These are phyloP conservation scores for Henckelia pumila DNA, from an alignment of 257 asterid species.

Conservation along the genomic window DNA sequence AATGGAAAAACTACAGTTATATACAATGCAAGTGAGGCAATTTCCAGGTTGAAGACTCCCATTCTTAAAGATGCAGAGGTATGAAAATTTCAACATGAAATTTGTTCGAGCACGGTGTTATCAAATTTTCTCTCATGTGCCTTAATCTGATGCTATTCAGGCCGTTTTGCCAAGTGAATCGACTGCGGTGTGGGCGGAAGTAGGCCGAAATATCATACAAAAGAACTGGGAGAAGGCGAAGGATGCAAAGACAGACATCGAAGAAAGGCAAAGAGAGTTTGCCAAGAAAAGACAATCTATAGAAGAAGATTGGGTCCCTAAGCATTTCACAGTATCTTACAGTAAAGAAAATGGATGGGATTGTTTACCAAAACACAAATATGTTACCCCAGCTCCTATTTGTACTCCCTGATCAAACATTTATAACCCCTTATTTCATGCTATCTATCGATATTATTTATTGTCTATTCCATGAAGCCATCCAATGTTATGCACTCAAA, in stretches of 20 bases:
- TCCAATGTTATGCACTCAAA: too few relatives aligned
- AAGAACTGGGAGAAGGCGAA: slow-evolving; percentile 70
- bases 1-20: slow-evolving; percentile 45
- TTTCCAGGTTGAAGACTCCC: slow-evolving; percentile 63
- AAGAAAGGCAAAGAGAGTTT: slow-evolving; percentile 61
- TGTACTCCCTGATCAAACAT: slow-evolving; percentile 31
- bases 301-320: slow-evolving; percentile 54
- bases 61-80: slow-evolving; percentile 59
- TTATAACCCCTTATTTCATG: background rate
- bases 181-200: slow-evolving; percentile 62
- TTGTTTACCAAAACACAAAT: slow-evolving; percentile 42
- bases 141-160: slow-evolving; percentile 25
- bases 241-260: slow-evolving; percentile 55
- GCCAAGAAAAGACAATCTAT: slow-evolving; percentile 40
- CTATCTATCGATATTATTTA: background rate
- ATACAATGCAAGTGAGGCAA: slow-evolving; percentile 61
- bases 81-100: background rate
- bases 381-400: slow-evolving; percentile 67
- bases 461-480: background rate
- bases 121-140: background rate
- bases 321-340: slow-evolving; percentile 47
- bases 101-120: background rate
- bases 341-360: slow-evolving; percentile 70
- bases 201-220: slow-evolving; percentile 50
- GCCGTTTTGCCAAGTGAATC: slow-evolving; percentile 55